These are phyloP conservation scores for Rhododendron kiyosumense DNA, from an alignment of 148 eudicot genomes.

Conservation along the genomic window DNA sequence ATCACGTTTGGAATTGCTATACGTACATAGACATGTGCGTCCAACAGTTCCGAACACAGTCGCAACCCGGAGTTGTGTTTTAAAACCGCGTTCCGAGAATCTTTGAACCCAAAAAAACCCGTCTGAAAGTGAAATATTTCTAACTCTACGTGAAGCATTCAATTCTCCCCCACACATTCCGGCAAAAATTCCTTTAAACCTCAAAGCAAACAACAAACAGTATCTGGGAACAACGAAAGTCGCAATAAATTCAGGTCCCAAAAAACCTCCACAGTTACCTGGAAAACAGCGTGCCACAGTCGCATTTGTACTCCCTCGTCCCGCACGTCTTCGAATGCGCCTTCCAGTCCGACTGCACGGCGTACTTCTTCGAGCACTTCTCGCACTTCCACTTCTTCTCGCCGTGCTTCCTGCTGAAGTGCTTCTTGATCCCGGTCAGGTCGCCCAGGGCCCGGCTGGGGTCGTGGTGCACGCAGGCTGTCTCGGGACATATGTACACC, in stretches of 20 bases:
- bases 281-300: constrained; percentile 95
- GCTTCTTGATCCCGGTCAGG: constrained; percentile 86
- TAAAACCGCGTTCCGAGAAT: no score
- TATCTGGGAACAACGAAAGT: constrained; percentile 7
- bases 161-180: background rate
- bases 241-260: background rate
- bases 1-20: no score
- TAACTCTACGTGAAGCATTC: background rate
- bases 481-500: constrained; percentile 78
- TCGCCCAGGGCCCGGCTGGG: constrained; percentile 71
- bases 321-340: constrained; percentile 94
- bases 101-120: background rate
- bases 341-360: constrained; percentile 93
- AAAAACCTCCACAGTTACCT: constrained; percentile 30
- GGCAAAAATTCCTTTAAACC: background rate
- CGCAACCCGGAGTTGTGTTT: background rate
- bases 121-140: background rate
- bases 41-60: no score
- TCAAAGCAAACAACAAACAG: background rate
- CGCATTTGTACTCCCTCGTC: constrained; percentile 91
- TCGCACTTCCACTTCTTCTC: constrained; percentile 97
- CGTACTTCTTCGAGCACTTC: constrained; percentile 88
- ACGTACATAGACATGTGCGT: no score
- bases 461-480: constrained; percentile 65
- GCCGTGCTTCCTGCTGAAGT: constrained; percentile 82